Evolutionary conservation across 2,329 filamentous ascomycete species (phyloP).

Genomic region (Pseudogymnoascus destructans): DNA sequence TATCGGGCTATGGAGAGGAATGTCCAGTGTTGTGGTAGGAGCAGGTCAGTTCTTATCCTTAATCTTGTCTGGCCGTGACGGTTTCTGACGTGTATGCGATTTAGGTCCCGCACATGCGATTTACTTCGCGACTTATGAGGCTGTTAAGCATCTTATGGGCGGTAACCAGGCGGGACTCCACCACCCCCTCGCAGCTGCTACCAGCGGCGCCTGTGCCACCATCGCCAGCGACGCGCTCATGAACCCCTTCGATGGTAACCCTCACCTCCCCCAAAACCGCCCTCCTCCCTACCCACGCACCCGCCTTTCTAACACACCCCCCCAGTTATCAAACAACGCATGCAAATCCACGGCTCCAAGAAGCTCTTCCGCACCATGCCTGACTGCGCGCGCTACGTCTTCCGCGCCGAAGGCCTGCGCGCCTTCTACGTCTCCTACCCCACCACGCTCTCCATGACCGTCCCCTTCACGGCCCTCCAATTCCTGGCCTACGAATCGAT

Average conservation of each 20-base stretch:
- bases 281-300: neutral
- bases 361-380: constrained; percentile 71
- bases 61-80: neutral
- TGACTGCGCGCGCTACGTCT: constrained; percentile 81
- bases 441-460: constrained; percentile 95
- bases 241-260: constrained; percentile 94
- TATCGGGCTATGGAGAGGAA: constrained; percentile 66
- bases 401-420: constrained; percentile 70
- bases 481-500: constrained; percentile 97
- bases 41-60: constrained; percentile 50
- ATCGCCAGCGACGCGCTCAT: constrained; percentile 97
- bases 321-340: constrained; percentile 94
- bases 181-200: constrained; percentile 82
- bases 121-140: constrained; percentile 96
- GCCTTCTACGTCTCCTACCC: constrained; percentile 99
- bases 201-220: constrained; percentile 86
- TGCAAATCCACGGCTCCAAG: constrained; percentile 94
- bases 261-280: neutral
- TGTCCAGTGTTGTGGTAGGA: constrained; percentile 91
- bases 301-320: neutral
- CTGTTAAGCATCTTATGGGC: constrained; percentile 90
- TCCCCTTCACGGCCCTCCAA: constrained; percentile 92
- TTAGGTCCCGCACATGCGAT: constrained; percentile 90
- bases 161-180: constrained; percentile 80
- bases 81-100: constrained; percentile 20